A percentile compares a stretch with the other conserved stretches of the same genome.
These are phyloP conservation scores for Plenodomus lindquistii DNA, from an alignment of 2,329 filamentous ascomycete genomes.

Conservation along the genomic window DNA sequence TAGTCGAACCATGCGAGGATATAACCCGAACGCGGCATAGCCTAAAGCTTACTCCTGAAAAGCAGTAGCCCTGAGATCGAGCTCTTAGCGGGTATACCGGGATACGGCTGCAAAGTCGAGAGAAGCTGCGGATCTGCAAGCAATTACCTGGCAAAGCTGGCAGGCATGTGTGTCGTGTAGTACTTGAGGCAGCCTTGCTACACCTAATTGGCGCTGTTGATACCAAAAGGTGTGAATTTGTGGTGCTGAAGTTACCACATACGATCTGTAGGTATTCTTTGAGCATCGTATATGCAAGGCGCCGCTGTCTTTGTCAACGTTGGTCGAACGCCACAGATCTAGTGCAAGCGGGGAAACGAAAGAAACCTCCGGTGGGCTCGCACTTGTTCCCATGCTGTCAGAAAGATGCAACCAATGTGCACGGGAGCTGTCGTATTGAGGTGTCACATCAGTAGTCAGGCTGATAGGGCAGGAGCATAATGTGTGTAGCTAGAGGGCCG, in stretches of 20 bases:
- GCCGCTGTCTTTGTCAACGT: background rate
- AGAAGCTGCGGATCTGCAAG: background rate
- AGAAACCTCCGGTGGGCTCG: constrained; percentile 6
- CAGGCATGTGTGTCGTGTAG: background rate
- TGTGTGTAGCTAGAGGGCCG: background rate
- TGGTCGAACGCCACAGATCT: background rate
- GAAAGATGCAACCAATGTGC: background rate
- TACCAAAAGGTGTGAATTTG: background rate
- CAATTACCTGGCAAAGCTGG: background rate
- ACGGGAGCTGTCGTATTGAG: background rate
- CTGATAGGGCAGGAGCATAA: background rate
- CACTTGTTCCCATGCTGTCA: background rate
- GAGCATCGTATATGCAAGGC: background rate
- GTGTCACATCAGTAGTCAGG: background rate
- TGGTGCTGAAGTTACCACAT: background rate
- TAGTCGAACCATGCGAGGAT: background rate
- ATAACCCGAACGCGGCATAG: background rate
- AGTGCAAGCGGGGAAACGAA: constrained; percentile 1
- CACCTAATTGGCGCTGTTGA: background rate
- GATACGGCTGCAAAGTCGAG: background rate
- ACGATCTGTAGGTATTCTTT: background rate
- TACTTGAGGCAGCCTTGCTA: background rate
- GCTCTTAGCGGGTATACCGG: background rate
- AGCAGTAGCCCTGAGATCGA: background rate
- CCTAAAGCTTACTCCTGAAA: background rate